Conservation (phyloP, 257 asterid genomes). For the Petunia secreta region DNA sequence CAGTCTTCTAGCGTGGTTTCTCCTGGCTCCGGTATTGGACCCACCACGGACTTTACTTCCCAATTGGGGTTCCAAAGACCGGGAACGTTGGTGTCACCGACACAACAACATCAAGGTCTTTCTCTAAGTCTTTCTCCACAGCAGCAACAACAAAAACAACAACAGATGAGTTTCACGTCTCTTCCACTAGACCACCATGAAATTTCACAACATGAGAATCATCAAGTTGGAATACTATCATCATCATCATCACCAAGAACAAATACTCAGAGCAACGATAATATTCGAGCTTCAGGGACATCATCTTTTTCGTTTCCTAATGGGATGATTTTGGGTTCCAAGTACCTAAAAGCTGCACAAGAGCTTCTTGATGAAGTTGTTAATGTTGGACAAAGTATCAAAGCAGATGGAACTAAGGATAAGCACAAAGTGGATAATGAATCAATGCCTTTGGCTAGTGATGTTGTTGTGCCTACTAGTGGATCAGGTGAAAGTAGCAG, state of each 20-base stretch:
- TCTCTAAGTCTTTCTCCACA: conserved; percentile 64
- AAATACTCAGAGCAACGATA: conserved; percentile 19
- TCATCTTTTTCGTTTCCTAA: conserved; percentile 38
- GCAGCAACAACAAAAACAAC: conserved; percentile 34
- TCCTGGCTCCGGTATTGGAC: conserved; percentile 15
- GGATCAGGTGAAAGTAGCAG: conserved; percentile 22
- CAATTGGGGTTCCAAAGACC: conserved; percentile 28
- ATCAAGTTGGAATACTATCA: conserved; percentile 32
- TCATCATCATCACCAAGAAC: conserved; percentile 18
- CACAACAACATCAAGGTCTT: conserved; percentile 46
- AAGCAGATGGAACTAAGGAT: conserved; percentile 30
- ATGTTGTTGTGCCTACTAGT: conserved; percentile 13
- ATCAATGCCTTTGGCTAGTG: conserved; percentile 8
- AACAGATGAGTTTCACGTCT: conserved; percentile 32
- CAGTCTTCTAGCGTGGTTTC: conserved; percentile 25
- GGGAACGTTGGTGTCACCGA: conserved; percentile 20
- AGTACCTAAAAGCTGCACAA: conserved; percentile 66
- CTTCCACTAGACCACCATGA: conserved; percentile 29
- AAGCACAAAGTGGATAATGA: conserved; percentile 37
- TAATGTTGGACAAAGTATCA: conserved; percentile 42
- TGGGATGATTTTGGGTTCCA: conserved; percentile 54
- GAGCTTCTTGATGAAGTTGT: conserved; percentile 71
- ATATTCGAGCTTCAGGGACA: conserved; percentile 29
- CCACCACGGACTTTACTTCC: conserved; percentile 31
- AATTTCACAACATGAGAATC: conserved; percentile 21